Conservation (phyloP, 2,329 filamentous ascomycete species). For the Aspergillus fumigatiaffinis region DNA sequence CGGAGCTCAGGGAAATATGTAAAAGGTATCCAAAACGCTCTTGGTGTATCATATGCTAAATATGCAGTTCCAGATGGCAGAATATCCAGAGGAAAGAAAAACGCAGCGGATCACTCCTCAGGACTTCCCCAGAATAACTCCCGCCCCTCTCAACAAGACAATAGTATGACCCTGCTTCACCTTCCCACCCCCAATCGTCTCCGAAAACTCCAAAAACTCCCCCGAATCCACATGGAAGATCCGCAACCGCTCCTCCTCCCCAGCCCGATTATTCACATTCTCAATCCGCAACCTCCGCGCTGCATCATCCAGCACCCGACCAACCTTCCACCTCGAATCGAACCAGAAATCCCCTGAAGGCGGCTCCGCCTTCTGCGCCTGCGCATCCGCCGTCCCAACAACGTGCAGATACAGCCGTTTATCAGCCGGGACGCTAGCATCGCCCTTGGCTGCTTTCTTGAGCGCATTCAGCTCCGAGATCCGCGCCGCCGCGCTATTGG, state of each 20-base stretch:
- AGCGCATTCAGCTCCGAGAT: slow-evolving; percentile 69
- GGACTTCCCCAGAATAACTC: slow-evolving; percentile 67
- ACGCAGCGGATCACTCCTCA: slow-evolving; percentile 8
- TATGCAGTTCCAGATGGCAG: slow-evolving; percentile 5
- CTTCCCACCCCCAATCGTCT: slow-evolving; percentile 68
- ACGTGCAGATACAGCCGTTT: slow-evolving; percentile 89
- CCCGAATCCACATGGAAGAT: slow-evolving; percentile 94
- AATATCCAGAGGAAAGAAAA: slow-evolving; percentile 1
- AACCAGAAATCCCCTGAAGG: slow-evolving; percentile 80
- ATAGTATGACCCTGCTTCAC: slow-evolving; percentile 84
- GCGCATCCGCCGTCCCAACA: slow-evolving; percentile 83
- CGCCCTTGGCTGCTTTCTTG: slow-evolving; percentile 86
- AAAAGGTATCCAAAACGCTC: neutral
- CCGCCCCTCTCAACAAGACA: slow-evolving; percentile 80
- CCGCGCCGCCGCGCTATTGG: slow-evolving; percentile 54
- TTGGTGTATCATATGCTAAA: neutral
- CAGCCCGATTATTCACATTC: slow-evolving; percentile 44
- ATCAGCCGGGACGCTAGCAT: slow-evolving; percentile 72
- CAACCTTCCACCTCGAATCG: slow-evolving; percentile 82
- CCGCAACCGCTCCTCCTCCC: slow-evolving; percentile 67
- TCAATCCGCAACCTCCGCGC: slow-evolving; percentile 40
- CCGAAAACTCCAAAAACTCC: slow-evolving; percentile 77
- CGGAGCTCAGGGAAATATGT: neutral
- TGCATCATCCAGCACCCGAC: slow-evolving; percentile 53
- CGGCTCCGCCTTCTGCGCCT: slow-evolving; percentile 77